Conservation (phyloP, 495 filamentous ascomycete species). For the Penicillium pancosmium region DNA sequence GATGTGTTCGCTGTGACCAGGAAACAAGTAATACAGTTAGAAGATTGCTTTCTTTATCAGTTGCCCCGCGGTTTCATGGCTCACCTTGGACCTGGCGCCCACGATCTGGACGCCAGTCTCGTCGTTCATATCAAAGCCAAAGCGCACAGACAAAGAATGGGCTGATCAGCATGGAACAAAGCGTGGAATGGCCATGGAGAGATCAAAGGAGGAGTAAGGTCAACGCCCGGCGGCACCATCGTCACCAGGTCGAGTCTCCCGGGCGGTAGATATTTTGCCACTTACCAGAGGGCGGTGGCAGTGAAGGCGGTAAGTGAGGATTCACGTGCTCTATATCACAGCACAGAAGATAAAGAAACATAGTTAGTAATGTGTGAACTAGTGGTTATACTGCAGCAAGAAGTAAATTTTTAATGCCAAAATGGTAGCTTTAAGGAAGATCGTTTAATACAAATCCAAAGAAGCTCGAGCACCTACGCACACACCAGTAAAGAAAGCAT, state of each 20-base stretch:
- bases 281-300: neutral
- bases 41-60: slow-evolving; percentile 8
- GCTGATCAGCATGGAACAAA: neutral
- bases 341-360: no score
- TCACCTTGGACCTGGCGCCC: slow-evolving; percentile 46
- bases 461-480: no score
- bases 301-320: neutral
- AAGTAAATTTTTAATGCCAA: no score
- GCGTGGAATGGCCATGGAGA: slow-evolving; percentile 1
- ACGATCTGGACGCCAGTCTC: slow-evolving; percentile 42
- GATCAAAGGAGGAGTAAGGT: slow-evolving; percentile 1
- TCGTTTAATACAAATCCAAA: neutral
- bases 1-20: slow-evolving; percentile 38
- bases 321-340: no score
- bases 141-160: neutral
- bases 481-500: neutral
- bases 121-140: slow-evolving; percentile 37
- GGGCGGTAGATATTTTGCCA: neutral
- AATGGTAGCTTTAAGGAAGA: neutral
- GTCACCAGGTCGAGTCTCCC: slow-evolving; percentile 3
- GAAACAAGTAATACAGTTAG: slow-evolving; percentile 14
- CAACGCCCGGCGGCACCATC: neutral
- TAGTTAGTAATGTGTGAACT: no score
- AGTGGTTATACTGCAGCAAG: no score
- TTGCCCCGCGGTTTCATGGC: slow-evolving; percentile 32